Evolutionary conservation across 768 basidiomycete genomes (phyloP).

Genomic region (Podaxis carcinomalis): DNA sequence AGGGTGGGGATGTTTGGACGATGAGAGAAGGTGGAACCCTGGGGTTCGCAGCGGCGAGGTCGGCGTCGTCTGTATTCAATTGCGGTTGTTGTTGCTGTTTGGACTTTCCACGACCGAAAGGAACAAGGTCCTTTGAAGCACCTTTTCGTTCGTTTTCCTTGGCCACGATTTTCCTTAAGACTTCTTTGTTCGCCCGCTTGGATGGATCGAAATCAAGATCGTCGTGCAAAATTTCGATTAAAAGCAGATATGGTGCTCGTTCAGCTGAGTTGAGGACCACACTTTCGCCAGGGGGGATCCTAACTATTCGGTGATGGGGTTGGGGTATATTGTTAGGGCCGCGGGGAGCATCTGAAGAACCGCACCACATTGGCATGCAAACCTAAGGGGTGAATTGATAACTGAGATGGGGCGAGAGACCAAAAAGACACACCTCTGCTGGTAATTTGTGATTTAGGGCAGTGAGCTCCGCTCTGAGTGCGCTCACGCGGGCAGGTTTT

Average conservation of each 20-base stretch:
- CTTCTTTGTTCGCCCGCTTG: slow-evolving; percentile 80
- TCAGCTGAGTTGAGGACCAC: slow-evolving; percentile 98
- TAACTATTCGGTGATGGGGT: slow-evolving; percentile 91
- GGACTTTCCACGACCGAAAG: slow-evolving; percentile 28
- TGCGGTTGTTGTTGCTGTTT: slow-evolving; percentile 20
- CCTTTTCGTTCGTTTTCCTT: slow-evolving; percentile 63
- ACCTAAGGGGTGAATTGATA: slow-evolving; percentile 39
- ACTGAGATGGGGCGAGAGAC: neutral
- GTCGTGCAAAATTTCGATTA: slow-evolving; percentile 85
- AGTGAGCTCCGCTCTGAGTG: slow-evolving; percentile 93
- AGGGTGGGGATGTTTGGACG: slow-evolving; percentile 5
- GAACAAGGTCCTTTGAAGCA: slow-evolving; percentile 50
- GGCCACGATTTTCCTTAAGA: slow-evolving; percentile 69
- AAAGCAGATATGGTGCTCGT: slow-evolving; percentile 87
- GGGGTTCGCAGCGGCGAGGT: slow-evolving; percentile 11
- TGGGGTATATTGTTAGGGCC: slow-evolving; percentile 35
- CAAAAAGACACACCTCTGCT: slow-evolving; percentile 64
- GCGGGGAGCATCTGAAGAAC: slow-evolving; percentile 57
- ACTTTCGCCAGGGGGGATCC: slow-evolving; percentile 96
- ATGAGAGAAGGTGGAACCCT: neutral
- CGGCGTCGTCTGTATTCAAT: slow-evolving; percentile 23
- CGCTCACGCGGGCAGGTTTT: slow-evolving; percentile 90
- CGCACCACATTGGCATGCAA: slow-evolving; percentile 87
- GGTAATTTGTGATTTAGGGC: slow-evolving; percentile 94
- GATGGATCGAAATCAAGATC: slow-evolving; percentile 92